Base-by-base conservation (phyloP, 495 filamentous ascomycete species). In the Zalerion maritima region DNA sequence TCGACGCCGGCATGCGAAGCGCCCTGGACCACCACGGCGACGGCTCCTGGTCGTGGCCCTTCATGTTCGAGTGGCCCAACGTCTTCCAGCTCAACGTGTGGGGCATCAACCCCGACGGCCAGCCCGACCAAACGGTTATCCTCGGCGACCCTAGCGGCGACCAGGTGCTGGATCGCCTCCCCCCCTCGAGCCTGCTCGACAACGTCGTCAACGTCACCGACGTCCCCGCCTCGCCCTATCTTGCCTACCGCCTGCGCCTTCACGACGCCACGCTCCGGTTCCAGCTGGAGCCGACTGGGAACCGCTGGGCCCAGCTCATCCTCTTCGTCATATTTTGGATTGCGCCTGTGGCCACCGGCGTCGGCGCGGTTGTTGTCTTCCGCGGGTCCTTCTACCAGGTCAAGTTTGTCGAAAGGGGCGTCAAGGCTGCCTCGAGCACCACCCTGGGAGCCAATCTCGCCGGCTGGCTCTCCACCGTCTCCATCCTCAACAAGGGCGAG, bases 351-450 rank as follows among this genome's bases (percentile, higher is more conserved):
- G 4, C 60, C 4, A 63, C 61, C 4, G 74, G 57, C 6, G 42
- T 41, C 1, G 36, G 59, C 9, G 69, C 60, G 13, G 60, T 71
- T 1, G 77, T 60, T 43, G 42, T 68, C 2, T 81, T 75, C 55
- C 62, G 71, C 55, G 64, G 65, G 32, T 65, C 65, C 12, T 81
- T 78, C 49, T 81, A 79, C 49, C 62, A 68, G 14, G 70, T 81
- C 49, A 79, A 77, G 45, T 69, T 80, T 55, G 79, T 78, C 44
- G 62, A 77, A 42, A 46, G 69, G 8, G 77, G 77, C 24, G 66
- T 77, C 59, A 58, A 27, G 39, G 41, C 10, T 40, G 61, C n/a
- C n/a, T n/a, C n/a, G 18, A 24, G 7, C 21, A 23, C 21, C 21
- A 11, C 21, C 8, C 21, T 23, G 21, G 21, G 8, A 8, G 21